Conservation (phyloP, 2,329 filamentous ascomycete genomes). For the Aspergillus proliferans region DNA sequence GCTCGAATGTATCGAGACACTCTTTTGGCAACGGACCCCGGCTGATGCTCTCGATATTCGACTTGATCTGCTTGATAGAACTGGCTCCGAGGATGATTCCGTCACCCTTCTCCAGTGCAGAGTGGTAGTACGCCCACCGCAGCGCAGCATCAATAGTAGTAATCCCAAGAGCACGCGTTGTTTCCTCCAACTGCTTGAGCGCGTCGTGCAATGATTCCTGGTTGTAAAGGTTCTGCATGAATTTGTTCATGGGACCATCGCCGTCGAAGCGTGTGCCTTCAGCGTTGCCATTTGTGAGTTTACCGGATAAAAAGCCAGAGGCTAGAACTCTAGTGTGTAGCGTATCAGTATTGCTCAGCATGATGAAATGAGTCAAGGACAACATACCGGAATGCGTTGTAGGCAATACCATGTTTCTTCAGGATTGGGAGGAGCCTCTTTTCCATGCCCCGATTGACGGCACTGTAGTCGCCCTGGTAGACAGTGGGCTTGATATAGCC, state of each 20-base stretch:
- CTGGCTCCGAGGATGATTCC: constrained; percentile 33
- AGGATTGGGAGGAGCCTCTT: constrained; percentile 31
- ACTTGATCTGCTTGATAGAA: constrained; percentile 23
- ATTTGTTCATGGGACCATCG: constrained; percentile 19
- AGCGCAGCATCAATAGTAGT: constrained; percentile 29
- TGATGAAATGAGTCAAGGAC: not conserved
- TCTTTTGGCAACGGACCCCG: constrained; percentile 28
- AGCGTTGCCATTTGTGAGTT: constrained; percentile 19
- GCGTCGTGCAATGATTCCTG: constrained; percentile 21
- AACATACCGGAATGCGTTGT: constrained; percentile 3
- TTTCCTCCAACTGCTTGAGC: constrained; percentile 25
- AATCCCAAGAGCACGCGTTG: constrained; percentile 17
- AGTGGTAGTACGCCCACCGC: constrained; percentile 32
- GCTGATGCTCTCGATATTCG: constrained; percentile 21
- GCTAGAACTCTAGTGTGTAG: constrained; percentile 16
- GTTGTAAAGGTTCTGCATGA: constrained; percentile 23
- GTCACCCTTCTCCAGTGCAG: constrained; percentile 19
- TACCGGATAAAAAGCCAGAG: constrained; percentile 33
- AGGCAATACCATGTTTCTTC: constrained; percentile 19
- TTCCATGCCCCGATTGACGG: constrained; percentile 32
- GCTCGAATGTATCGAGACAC: constrained; percentile 21
- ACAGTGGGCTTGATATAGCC: constrained; percentile 32
- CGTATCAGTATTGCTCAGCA: not conserved
- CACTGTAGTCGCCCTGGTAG: constrained; percentile 39
- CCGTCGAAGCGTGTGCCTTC: constrained; percentile 23